Evolutionary conservation across 257 asterid species (phyloP).

Genomic region (Pogostemon cablin): DNA sequence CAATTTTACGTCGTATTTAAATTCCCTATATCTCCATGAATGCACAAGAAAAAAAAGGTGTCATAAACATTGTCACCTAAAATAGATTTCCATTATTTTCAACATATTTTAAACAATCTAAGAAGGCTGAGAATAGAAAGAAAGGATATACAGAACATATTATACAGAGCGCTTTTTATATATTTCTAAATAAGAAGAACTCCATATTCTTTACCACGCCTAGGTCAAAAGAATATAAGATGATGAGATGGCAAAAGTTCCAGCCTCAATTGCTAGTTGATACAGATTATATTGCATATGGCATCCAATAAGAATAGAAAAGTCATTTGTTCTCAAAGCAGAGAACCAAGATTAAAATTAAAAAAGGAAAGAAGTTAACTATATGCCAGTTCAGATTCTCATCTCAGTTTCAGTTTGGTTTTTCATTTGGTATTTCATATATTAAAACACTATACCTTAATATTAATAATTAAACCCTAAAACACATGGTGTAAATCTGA

Average conservation of each 20-base stretch:
- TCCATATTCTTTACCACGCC: neutral
- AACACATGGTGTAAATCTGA: no score
- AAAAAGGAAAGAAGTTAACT: slow-evolving; percentile 10
- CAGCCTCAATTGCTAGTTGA: slow-evolving; percentile 7
- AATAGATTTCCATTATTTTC: slow-evolving; percentile 8
- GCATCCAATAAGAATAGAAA: slow-evolving; percentile 17
- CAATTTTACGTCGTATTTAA: no score
- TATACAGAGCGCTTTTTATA: slow-evolving; percentile 5
- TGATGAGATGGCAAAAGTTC: neutral
- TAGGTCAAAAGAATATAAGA: neutral
- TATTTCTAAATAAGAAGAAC: neutral
- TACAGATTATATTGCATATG: slow-evolving; percentile 16
- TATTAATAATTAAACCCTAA: no score
- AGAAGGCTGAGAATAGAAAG: slow-evolving; percentile 18
- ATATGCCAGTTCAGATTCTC: neutral
- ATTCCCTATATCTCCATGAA: neutral
- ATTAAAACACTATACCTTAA: no score
- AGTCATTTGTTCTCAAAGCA: slow-evolving; percentile 27
- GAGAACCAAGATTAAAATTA: slow-evolving; percentile 9
- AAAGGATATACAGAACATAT: slow-evolving; percentile 2
- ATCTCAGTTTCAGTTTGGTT: no score
- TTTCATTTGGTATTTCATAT: no score
- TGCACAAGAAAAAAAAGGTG: slow-evolving; percentile 3
- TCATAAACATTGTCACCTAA: neutral
- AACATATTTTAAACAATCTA: neutral